A percentile compares a stretch with the other conserved stretches of the same genome.
Evolutionary conservation across 805 yeast genomes (phyloP).

Genomic region (Yamadazyma laniorum): DNA sequence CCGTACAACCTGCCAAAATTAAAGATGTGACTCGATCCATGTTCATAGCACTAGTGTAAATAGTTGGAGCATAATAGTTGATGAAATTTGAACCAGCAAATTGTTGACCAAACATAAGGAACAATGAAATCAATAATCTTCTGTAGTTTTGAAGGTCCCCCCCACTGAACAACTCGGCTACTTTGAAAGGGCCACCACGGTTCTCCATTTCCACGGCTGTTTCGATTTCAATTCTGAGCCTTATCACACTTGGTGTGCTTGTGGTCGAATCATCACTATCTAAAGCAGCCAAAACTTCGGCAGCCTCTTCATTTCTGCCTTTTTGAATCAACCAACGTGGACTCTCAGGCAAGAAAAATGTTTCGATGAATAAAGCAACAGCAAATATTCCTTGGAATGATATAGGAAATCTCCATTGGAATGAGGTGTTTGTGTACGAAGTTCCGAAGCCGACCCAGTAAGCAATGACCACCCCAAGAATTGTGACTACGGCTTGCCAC

Average conservation of each 20-base stretch:
- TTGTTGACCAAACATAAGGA: slow-evolving; percentile 46
- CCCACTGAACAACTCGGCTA: slow-evolving; percentile 29
- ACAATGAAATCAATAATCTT: slow-evolving; percentile 39
- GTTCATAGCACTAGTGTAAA: slow-evolving; percentile 26
- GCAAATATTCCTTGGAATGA: slow-evolving; percentile 66
- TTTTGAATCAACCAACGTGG: slow-evolving; percentile 50
- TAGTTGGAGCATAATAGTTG: slow-evolving; percentile 40
- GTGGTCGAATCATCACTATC: slow-evolving; percentile 19
- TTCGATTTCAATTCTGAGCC: slow-evolving; percentile 22
- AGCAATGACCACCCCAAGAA: slow-evolving; percentile 66
- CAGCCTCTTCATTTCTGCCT: slow-evolving; percentile 45
- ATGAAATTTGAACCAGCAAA: slow-evolving; percentile 47
- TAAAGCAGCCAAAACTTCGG: slow-evolving; percentile 24
- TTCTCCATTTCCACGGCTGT: slow-evolving; percentile 21
- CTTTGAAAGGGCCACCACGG: slow-evolving; percentile 19
- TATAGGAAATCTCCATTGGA: slow-evolving; percentile 70
- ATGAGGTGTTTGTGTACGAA: slow-evolving; percentile 33
- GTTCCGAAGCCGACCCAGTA: slow-evolving; percentile 72
- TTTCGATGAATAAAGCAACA: slow-evolving; percentile 30
- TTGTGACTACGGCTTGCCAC: slow-evolving; percentile 54
- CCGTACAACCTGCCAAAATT: slow-evolving; percentile 40
- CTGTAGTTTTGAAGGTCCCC: slow-evolving; percentile 46
- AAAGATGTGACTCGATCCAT: slow-evolving; percentile 38
- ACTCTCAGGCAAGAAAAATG: slow-evolving; percentile 43
- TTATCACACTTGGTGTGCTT: slow-evolving; percentile 17